Evolutionary conservation across 2,329 filamentous ascomycete species (phyloP), one percentile per base, ranked within the genome.

Genomic region (Pseudodiploospora longispora): DNA sequence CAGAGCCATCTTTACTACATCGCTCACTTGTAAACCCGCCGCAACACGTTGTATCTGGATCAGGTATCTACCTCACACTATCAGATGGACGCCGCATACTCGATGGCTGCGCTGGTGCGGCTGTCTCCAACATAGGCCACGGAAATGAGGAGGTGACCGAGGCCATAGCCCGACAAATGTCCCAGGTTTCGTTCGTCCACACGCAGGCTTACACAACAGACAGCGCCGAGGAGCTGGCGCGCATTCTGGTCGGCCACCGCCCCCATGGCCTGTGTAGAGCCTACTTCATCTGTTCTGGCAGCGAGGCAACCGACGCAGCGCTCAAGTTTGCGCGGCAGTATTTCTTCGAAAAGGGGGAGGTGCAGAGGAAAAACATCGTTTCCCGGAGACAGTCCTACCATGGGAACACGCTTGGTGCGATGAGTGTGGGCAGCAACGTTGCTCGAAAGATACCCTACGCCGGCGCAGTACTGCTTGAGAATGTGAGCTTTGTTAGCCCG

Each of bases 31-130:
- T 55, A 12, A 37, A 52, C 1, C 44, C 50, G 0, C 63, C 63
- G 0, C 50, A 52, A 5, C 42, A 48, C 40, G 74, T 75, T 4
- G 57, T 68, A 7, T 69, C 65, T 0, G 76, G 69, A 1, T 55
- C 58, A 0, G 69, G 69, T 0, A 54, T 61, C 5, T 60, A 65
- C 27, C 53, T 70, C 3, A 53, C 53, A 1, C 59, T 67, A 4
- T 48, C 58, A 6, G 56, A 62, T 30, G 68, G 56, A 10, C 50
- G 49, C 10, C 46, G 38, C 1, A 54, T 93, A 36, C 73, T 89
- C 10, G 87, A 93, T 59, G 82, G 79, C 1, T 85, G 82, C 19
- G 77, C 82, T 29, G 87, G 87, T 19, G 83, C 86, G 3, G 84
- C 82, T 30, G 58, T 60, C 3, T 44, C 58, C 29, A 43, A 27